Percentiles rank a stretch among this genome's conserved stretches.
These are phyloP conservation scores for Cucumis melo DNA, from an alignment of 306 rosid genomes.

Conservation along the genomic window DNA sequence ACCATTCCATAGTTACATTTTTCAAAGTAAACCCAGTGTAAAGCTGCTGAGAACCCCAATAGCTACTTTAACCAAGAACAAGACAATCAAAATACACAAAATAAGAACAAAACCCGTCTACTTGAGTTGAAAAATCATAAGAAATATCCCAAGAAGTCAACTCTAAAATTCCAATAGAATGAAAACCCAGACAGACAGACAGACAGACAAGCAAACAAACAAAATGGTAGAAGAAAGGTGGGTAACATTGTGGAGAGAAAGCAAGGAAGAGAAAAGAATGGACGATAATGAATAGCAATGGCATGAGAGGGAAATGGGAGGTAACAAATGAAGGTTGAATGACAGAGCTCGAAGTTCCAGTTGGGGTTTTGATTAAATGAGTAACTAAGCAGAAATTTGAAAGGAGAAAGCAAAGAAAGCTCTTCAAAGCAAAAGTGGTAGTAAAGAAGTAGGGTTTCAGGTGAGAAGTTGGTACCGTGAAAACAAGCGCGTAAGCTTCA, in stretches of 20 bases:
- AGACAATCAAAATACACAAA: background rate
- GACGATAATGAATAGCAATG: background rate
- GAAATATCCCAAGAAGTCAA: background rate
- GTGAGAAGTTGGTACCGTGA: background rate
- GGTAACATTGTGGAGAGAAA: background rate
- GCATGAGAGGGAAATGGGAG: background rate
- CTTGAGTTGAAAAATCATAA: background rate
- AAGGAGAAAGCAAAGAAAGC: background rate
- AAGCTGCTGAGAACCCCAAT: background rate
- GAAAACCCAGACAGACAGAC: too few relatives aligned
- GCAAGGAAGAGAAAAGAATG: background rate
- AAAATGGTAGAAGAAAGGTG: background rate
- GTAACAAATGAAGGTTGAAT: background rate
- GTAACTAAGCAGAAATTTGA: background rate
- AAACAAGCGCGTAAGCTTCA: conserved; percentile 1
- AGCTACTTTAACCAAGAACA: background rate
- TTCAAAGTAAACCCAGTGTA: too few relatives aligned
- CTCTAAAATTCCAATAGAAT: too few relatives aligned
- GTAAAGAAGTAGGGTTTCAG: background rate
- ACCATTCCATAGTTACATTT: too few relatives aligned
- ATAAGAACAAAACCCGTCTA: background rate
- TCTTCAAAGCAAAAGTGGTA: background rate
- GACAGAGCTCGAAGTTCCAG: background rate
- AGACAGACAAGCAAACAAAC: too few relatives aligned
- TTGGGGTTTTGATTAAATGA: background rate